These are phyloP conservation scores for Talaromyces piceae DNA, from an alignment of 2,329 filamentous ascomycete species.

Conservation along the genomic window DNA sequence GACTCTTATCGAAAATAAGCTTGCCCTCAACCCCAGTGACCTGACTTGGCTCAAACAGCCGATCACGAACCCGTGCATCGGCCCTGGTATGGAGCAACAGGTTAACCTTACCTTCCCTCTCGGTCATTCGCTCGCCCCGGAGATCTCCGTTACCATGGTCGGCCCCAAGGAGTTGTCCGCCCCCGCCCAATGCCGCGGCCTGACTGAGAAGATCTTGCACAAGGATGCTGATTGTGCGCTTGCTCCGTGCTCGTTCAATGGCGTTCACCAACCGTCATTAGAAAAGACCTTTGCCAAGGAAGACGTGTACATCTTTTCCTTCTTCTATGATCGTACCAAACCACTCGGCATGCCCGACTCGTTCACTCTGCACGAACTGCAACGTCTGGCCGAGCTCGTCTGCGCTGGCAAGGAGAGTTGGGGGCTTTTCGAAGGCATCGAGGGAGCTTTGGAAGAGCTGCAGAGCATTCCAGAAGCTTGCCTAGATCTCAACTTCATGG, in stretches of 20 bases:
- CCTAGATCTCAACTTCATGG: conserved; percentile 93
- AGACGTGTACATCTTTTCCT: conserved; percentile 93
- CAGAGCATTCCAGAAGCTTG: conserved; percentile 80
- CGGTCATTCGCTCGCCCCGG: conserved; percentile 57
- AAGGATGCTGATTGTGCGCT: conserved; percentile 78
- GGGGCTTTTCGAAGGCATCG: conserved; percentile 71
- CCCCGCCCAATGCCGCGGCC: conserved; percentile 77
- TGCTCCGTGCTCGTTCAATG: conserved; percentile 96
- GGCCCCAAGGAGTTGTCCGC: conserved; percentile 64
- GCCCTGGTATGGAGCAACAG: conserved; percentile 66
- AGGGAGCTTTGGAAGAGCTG: conserved; percentile 73
- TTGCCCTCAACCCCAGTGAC: conserved; percentile 54
- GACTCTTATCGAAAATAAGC: conserved; percentile 63
- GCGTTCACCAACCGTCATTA: conserved; percentile 86
- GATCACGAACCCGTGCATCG: conserved; percentile 78
- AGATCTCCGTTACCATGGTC: conserved; percentile 73
- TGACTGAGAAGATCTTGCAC: conserved; percentile 83
- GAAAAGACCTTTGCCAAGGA: conserved; percentile 86
- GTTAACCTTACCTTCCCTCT: conserved; percentile 65
- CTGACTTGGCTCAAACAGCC: conserved; percentile 62
- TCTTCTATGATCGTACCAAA: conserved; percentile 93
- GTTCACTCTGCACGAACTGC: conserved; percentile 85
- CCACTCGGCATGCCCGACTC: conserved; percentile 97
- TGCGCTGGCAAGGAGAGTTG: conserved; percentile 71
- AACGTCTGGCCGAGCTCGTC: conserved; percentile 75